Evolutionary conservation across 2,329 filamentous ascomycete species (phyloP).

Genomic region (Hypoxylon sp.): DNA sequence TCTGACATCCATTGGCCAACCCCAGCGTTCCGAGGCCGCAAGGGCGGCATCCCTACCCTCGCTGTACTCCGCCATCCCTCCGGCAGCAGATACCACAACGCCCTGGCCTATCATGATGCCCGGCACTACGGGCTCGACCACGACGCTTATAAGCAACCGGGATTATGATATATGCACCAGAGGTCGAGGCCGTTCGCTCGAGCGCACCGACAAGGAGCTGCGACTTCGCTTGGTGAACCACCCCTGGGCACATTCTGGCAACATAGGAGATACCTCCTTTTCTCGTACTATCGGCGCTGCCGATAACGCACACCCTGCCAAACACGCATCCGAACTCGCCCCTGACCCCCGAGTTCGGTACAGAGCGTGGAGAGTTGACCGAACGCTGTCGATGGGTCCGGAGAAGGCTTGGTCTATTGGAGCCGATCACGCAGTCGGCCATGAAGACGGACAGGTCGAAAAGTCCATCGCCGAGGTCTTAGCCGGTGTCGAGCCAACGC

Average conservation of each 20-base stretch:
- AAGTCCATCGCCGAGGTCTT: constrained; percentile 70
- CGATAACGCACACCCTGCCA: constrained; percentile 19
- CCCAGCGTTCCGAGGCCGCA: constrained; percentile 45
- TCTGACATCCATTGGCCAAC: constrained; percentile 49
- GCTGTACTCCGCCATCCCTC: constrained; percentile 34
- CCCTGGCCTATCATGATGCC: constrained; percentile 41
- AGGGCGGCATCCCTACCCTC: constrained; percentile 45
- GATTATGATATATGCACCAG: constrained; percentile 45
- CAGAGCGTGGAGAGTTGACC: constrained; percentile 51
- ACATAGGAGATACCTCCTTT: constrained; percentile 47
- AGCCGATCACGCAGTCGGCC: constrained; percentile 56
- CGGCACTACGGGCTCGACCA: constrained; percentile 46
- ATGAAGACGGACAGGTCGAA: constrained; percentile 65
- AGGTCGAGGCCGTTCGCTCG: constrained; percentile 51
- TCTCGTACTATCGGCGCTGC: constrained; percentile 32
- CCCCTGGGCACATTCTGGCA: constrained; percentile 39
- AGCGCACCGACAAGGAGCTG: constrained; percentile 53
- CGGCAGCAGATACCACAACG: constrained; percentile 30
- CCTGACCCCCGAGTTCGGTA: constrained; percentile 44
- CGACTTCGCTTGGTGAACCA: constrained; percentile 44
- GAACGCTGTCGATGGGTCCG: constrained; percentile 53
- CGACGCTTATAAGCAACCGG: constrained; percentile 47
- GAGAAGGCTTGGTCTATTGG: constrained; percentile 73
- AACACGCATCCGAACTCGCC: constrained; percentile 32
- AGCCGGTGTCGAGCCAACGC: constrained; percentile 67